Conservation (phyloP, 2,329 filamentous ascomycete genomes). For the Pezicula radicicola region DNA sequence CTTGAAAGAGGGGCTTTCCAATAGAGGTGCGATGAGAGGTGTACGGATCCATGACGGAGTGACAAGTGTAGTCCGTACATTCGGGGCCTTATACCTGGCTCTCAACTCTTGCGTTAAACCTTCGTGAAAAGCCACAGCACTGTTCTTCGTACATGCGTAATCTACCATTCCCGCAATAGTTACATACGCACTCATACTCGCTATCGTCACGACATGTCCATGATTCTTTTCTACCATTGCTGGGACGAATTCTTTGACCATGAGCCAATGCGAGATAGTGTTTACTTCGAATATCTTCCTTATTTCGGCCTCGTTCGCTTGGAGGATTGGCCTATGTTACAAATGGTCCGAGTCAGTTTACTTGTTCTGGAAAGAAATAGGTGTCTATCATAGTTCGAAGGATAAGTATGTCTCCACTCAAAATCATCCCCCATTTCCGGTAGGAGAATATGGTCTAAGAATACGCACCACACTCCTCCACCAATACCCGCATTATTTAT, state of each 20-base stretch:
- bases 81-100: conserved; percentile 58
- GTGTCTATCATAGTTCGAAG: too few species aligned
- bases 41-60: conserved; percentile 60
- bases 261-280: conserved; percentile 62
- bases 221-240: conserved; percentile 61
- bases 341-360: too few species aligned
- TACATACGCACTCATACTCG: conserved; percentile 35
- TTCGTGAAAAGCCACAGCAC: conserved; percentile 65
- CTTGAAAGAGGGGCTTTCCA: conserved; percentile 44
- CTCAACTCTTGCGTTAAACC: conserved; percentile 55
- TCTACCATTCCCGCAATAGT: conserved; percentile 46
- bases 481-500: conserved; percentile 70
- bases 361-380: too few species aligned
- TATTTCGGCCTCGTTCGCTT: conserved; percentile 50
- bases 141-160: conserved; percentile 67
- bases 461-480: conserved; percentile 42
- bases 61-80: conserved; percentile 53
- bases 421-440: too few species aligned
- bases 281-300: conserved; percentile 70
- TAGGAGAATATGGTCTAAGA: too few species aligned
- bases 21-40: conserved; percentile 51
- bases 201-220: conserved; percentile 69
- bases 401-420: too few species aligned
- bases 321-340: conserved; percentile 45
- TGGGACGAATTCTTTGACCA: conserved; percentile 63